These are phyloP conservation scores for Fraxinus americana DNA, from an alignment of 257 asterid genomes.

Conservation along the genomic window DNA sequence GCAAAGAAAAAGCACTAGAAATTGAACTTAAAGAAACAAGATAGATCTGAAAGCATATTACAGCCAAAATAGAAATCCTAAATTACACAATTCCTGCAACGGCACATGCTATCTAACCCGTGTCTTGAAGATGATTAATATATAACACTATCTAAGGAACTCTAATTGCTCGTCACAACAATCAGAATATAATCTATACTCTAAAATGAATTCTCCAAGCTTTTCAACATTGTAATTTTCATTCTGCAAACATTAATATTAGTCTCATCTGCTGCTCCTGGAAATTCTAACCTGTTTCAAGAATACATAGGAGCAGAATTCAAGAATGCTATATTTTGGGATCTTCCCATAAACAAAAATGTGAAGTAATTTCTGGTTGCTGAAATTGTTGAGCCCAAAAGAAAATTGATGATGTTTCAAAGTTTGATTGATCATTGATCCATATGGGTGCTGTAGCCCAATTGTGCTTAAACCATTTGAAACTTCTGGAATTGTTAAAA, in stretches of 20 bases:
- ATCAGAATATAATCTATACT: not conserved
- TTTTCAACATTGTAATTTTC: conserved; percentile 17
- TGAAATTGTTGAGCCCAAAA: too few relatives aligned
- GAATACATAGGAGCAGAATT: conserved; percentile 83
- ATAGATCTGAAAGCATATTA: not conserved
- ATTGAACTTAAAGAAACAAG: not conserved
- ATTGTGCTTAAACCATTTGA: too few relatives aligned
- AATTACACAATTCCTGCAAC: not conserved
- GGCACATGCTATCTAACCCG: too few relatives aligned
- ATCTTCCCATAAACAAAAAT: conserved; percentile 54
- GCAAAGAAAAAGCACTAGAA: too few relatives aligned
- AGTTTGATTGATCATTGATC: too few relatives aligned
- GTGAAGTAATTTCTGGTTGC: too few relatives aligned
- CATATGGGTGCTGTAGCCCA: too few relatives aligned
- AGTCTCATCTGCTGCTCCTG: conserved; percentile 27
- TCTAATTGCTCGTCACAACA: not conserved
- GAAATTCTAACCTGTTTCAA: conserved; percentile 54
- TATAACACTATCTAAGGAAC: not conserved
- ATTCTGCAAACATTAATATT: conserved; percentile 26
- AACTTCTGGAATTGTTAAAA: too few relatives aligned
- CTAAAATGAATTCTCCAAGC: conserved; percentile 30
- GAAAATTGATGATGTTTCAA: too few relatives aligned
- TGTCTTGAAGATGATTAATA: not conserved
- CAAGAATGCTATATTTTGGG: conserved; percentile 58
- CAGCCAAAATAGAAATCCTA: not conserved